Percentiles rank a stretch among this genome's conserved stretches.
phyloP scores from a whole-genome alignment of 768 basidiomycete genomes.

The Phlegmacium glaucopus region DNA sequence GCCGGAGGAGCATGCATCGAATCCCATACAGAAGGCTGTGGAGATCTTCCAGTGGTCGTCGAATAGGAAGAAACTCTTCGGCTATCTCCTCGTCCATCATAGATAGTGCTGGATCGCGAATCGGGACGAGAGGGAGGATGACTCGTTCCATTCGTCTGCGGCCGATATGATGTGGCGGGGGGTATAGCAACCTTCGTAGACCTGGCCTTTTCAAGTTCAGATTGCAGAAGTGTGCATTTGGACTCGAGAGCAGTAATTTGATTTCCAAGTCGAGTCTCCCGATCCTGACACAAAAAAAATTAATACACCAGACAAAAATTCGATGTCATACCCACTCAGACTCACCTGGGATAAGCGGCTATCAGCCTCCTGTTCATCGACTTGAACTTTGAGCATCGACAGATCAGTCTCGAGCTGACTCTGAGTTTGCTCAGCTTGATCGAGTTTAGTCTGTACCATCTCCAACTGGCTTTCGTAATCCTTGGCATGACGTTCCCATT shows the following conservation, averaged over 20 bases:
- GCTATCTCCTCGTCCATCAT: constrained; percentile 45
- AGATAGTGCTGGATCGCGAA: constrained; percentile 68
- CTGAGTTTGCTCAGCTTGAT: constrained; percentile 63
- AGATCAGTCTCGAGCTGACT: constrained; percentile 69
- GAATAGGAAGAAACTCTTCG: constrained; percentile 31
- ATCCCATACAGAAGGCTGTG: constrained; percentile 62
- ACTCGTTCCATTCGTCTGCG: constrained; percentile 36
- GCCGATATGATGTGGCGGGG: constrained; percentile 35
- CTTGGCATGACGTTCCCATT: constrained; percentile 79
- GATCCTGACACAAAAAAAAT: constrained; percentile 46
- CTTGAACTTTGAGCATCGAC: constrained; percentile 61
- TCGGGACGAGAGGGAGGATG: constrained; percentile 62
- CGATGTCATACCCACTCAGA: background rate
- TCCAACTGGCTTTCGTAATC: constrained; percentile 67
- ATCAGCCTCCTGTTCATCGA: constrained; percentile 74
- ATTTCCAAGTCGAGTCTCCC: constrained; percentile 64
- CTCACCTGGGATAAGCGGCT: constrained; percentile 64
- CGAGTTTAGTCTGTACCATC: constrained; percentile 53
- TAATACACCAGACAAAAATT: constrained; percentile 1
- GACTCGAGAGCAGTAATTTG: constrained; percentile 61
- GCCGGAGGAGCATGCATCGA: constrained; percentile 55
- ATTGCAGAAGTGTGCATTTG: constrained; percentile 53
- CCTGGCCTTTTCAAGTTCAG: constrained; percentile 51
- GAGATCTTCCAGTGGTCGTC: constrained; percentile 35
- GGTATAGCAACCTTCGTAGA: constrained; percentile 24